Base-by-base conservation (phyloP, 2,329 filamentous ascomycete genomes). In the Aspergillus fructus region DNA sequence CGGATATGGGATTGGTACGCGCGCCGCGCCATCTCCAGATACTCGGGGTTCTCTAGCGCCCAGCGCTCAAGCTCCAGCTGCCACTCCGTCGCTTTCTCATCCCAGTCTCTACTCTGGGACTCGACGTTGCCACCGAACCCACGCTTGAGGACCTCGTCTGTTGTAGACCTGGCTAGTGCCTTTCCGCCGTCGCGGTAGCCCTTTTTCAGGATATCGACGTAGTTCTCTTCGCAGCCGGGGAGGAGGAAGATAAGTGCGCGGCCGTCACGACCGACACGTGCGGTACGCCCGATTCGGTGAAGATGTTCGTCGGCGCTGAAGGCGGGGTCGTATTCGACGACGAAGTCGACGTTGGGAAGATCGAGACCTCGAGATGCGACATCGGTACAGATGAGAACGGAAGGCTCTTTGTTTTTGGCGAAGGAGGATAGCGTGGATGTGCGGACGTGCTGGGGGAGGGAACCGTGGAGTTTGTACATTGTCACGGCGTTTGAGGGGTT, bases 301-400 rank as follows among this genome's bases (percentile, higher is more conserved):
- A 97, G 83, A 73, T 99, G 94, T 73, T 99, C 94, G 59, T 93
- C 90, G 23, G 91, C 87, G 70, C 89, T 91, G 76, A 97, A 97
- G 2, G 94, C 91, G 0, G 94, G 93, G 70, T 99, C 94, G 71
- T 96, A 97, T 73, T 99, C 94, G 56, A 99, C 85, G 49, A 99
- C 92, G 19, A 97, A 82, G 72, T 99, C 94, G 51, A 99, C 91
- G 50, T 94, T 93, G 1, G 93, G 93, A 15, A 99, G 85, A 79
- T 99, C 94, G 42, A 99, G 86, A 78, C 94, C 94, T 70, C 94
- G 91, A 19, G 94, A 94, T 12, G 94, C 91, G 50, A 99, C 94
- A 69, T 99, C 94, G 1, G 94, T 99, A 65, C 93, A 96, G 62
- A 99, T 85, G 15, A 99, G 83, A 3, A 99, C 85, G 0, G 89